These are phyloP conservation scores for Ceratobasidium sp. DNA, from an alignment of 1,284 basidiomycete genomes.

Conservation along the genomic window DNA sequence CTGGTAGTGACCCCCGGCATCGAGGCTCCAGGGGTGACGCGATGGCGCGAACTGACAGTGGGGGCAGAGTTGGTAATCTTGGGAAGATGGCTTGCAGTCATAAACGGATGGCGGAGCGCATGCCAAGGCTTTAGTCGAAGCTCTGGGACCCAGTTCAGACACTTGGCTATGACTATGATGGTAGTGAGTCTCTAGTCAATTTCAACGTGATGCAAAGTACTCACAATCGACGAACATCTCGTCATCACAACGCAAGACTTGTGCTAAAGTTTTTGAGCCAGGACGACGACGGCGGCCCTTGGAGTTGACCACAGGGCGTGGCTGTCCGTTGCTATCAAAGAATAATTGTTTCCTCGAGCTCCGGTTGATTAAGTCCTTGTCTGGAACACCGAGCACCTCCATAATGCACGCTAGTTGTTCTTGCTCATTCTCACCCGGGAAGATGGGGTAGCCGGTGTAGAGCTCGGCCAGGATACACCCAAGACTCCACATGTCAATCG, in stretches of 20 bases:
- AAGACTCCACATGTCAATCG: slow-evolving; percentile 97
- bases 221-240: slow-evolving; percentile 77
- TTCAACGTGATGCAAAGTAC: slow-evolving; percentile 48
- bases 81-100: slow-evolving; percentile 64
- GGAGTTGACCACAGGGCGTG: slow-evolving; percentile 92
- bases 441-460: slow-evolving; percentile 98
- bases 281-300: slow-evolving; percentile 93
- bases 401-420: slow-evolving; percentile 99
- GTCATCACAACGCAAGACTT: slow-evolving; percentile 87
- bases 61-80: slow-evolving; percentile 54
- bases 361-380: slow-evolving; percentile 91
- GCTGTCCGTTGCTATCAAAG: slow-evolving; percentile 92
- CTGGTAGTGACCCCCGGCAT: slow-evolving; percentile 53
- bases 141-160: slow-evolving; percentile 97
- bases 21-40: slow-evolving; percentile 61
- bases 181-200: slow-evolving; percentile 51
- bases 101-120: slow-evolving; percentile 89
- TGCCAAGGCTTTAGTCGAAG: slow-evolving; percentile 91
- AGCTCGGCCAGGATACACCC: slow-evolving; percentile 98
- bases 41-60: slow-evolving; percentile 57
- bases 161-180: slow-evolving; percentile 80
- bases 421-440: slow-evolving; percentile 99
- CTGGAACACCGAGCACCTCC: slow-evolving; percentile 96
- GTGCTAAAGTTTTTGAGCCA: slow-evolving; percentile 84
- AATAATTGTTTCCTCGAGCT: slow-evolving; percentile 94